Percentiles rank a stretch among this genome's conserved stretches.
phyloP scores from a whole-genome alignment of 2,329 filamentous ascomycete genomes.

The Fusarium marasasianum region DNA sequence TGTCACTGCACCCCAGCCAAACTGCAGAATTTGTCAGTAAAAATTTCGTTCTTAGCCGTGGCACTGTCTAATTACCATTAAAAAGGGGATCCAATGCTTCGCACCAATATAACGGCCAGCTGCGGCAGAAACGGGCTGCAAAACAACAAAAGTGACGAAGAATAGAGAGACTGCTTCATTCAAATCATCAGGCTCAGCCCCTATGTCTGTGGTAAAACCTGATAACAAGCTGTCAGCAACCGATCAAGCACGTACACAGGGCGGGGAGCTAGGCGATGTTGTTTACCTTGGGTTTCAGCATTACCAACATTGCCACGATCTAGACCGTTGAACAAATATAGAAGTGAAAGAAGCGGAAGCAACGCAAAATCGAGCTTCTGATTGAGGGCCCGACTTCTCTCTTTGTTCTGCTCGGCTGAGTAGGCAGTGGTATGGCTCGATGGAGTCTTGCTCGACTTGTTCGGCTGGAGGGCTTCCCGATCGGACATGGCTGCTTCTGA shows the following conservation, averaged over 20 bases:
- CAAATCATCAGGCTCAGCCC: constrained; percentile 39
- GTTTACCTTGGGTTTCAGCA: constrained; percentile 49
- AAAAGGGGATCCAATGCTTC: constrained; percentile 41
- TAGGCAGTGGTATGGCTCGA: constrained; percentile 1
- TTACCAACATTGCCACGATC: constrained; percentile 55
- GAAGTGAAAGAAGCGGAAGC: constrained; percentile 50
- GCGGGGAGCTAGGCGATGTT: not conserved
- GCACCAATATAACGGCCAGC: constrained; percentile 41
- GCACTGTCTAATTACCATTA: constrained; percentile 33
- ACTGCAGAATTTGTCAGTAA: constrained; percentile 27
- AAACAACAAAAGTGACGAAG: constrained; percentile 42
- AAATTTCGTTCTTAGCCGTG: not conserved
- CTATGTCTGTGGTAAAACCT: constrained; percentile 43
- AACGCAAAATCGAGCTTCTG: constrained; percentile 50
- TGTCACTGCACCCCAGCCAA: constrained; percentile 41
- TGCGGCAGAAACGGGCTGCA: constrained; percentile 40
- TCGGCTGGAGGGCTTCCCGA: not conserved
- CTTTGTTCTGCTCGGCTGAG: constrained; percentile 4
- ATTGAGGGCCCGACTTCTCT: constrained; percentile 41
- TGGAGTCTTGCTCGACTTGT: constrained; percentile 8
- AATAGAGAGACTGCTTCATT: constrained; percentile 43
- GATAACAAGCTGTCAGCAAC: not conserved
- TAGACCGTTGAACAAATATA: constrained; percentile 54
- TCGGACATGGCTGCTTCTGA: constrained; percentile 11
- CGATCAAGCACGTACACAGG: not conserved